Evolutionary conservation across 129 eudicot genomes (phyloP).

Genomic region (Mikania micrantha): DNA sequence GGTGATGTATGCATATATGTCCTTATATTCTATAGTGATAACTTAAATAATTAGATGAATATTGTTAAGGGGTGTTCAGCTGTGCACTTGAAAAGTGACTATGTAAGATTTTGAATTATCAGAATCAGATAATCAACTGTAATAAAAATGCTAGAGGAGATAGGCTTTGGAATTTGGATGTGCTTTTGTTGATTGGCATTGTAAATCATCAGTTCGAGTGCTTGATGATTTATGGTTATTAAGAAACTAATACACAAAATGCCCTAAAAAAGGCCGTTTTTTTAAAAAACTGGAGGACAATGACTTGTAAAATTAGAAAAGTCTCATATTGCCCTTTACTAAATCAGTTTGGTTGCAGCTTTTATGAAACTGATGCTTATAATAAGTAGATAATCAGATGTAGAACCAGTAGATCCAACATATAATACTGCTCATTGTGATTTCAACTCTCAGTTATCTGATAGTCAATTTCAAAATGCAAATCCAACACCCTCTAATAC

Average conservation of each 20-base stretch:
- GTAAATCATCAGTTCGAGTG: neutral
- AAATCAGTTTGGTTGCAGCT: slow-evolving; percentile 9
- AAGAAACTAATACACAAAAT: neutral
- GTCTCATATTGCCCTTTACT: neutral
- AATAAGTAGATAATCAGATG: neutral
- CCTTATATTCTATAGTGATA: neutral
- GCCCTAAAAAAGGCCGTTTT: neutral
- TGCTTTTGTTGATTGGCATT: neutral
- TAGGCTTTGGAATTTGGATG: neutral
- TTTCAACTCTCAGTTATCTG: neutral
- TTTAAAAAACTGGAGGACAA: neutral
- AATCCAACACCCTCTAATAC: neutral
- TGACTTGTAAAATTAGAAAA: neutral
- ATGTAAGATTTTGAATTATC: neutral
- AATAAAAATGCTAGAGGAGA: neutral
- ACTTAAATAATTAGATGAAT: neutral
- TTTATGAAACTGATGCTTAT: neutral
- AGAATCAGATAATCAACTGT: neutral
- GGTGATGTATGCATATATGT: slow-evolving; percentile 68
- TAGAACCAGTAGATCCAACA: neutral
- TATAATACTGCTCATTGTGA: neutral
- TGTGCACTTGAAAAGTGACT: neutral
- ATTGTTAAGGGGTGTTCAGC: neutral
- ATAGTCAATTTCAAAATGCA: neutral
- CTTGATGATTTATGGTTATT: neutral